Evolutionary conservation across 2,329 filamentous ascomycete genomes (phyloP), one percentile per base, ranked within the genome.

Genomic region (Trichoderma sp.): DNA sequence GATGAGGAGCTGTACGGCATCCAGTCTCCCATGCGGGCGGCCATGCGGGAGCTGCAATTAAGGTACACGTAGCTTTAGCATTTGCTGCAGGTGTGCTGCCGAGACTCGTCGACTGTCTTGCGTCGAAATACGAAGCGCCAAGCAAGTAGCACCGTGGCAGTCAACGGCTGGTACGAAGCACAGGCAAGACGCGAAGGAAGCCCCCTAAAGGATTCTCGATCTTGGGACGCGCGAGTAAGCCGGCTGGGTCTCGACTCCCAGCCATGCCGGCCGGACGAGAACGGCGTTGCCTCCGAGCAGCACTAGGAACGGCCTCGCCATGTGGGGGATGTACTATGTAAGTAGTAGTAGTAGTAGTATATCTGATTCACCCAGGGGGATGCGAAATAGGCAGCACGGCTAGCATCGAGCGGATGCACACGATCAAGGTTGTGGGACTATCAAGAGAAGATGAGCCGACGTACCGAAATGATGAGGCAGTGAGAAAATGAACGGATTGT

Each of bases 341-440:
- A 34, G 34, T 32, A 29, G 50, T 42, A 32, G 27, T 32, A 45
- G 25, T n/a, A 29, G 25, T 54, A 25, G 50, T 64, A 19, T 64
- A 64, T 64, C 60, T 64, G 60, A 64, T 64, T 52, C 60, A 60
- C 37, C 37, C 12, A 27, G 19, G 39, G 57, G 57, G 57, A 60
- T 15, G n/a, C 39, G 39, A 48, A 58, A 60, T 35, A 59, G 56
- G 25, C 58, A 60, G 32, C 12, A 54, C 59, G 59, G 61, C 61
- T 45, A 45, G 50, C 59, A 63, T 52, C 59, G 35, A 54, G 50
- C 61, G 60, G 60, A 54, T 54, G 54, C 48, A 37, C 45, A 29
- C 60, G 48, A 64, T 64, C 60, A 64, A 42, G 48, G 22, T n/a
- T 54, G 60, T 54, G 60, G 60, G 60, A 54, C 60, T 25, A n/a